Evolutionary conservation across 257 asterid genomes (phyloP).

Genomic region (Marsdenia floribunda): DNA sequence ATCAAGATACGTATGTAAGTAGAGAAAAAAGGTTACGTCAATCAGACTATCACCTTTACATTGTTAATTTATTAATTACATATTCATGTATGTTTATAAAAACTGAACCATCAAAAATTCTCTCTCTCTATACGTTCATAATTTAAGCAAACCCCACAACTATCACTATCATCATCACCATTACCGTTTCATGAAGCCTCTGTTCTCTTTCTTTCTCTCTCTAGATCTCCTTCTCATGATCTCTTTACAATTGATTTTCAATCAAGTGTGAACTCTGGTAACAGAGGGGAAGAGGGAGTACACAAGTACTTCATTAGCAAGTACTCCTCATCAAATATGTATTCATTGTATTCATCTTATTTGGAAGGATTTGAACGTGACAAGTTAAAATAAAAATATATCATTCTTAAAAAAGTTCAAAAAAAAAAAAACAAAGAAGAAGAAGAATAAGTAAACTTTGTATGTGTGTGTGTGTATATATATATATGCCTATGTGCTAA

Average conservation of each 20-base stretch:
- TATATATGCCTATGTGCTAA: too few relatives aligned
- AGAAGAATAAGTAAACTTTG: too few relatives aligned
- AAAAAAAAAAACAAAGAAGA: too few relatives aligned
- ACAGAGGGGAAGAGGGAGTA: slow-evolving; percentile 3
- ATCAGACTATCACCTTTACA: too few relatives aligned
- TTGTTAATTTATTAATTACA: too few relatives aligned
- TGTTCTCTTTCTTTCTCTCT: slow-evolving; percentile 22
- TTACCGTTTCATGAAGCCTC: slow-evolving; percentile 50
- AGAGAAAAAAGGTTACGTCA: too few relatives aligned
- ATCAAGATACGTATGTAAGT: too few relatives aligned
- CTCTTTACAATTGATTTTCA: slow-evolving; percentile 22
- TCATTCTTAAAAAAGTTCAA: too few relatives aligned
- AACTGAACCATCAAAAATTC: neutral
- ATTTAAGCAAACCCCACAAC: slow-evolving; percentile 31
- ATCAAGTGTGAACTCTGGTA: slow-evolving; percentile 24
- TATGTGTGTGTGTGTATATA: too few relatives aligned
- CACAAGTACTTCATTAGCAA: neutral
- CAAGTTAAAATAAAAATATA: too few relatives aligned
- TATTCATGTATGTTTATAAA: too few relatives aligned
- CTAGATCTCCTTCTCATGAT: neutral
- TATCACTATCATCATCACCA: slow-evolving; percentile 48
- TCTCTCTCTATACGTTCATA: neutral
- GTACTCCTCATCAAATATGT: neutral
- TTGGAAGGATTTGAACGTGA: too few relatives aligned
- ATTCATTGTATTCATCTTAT: neutral